Evolutionary conservation across 2,329 filamentous ascomycete genomes (phyloP), one percentile per base, ranked within the genome.

Genomic region (Ophiostoma sp.): DNA sequence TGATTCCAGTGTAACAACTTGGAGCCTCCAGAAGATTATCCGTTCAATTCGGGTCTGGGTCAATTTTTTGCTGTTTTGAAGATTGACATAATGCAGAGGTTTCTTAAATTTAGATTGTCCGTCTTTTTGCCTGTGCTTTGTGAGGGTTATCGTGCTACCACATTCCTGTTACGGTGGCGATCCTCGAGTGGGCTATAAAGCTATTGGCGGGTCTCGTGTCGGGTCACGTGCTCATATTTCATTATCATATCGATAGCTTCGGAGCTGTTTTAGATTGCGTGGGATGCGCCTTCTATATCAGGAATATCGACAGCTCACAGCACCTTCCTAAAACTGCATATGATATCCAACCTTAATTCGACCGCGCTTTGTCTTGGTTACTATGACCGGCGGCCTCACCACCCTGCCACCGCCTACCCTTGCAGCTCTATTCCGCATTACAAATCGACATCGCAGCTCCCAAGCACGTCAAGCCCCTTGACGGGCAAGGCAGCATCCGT

Each of bases 31-130:
- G 70, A 71, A 71, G 70, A 71, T 69, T 69, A 67, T 71, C 70
- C 70, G 70, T 71, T 71, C 70, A 68, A 71, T 71, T 71, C 70
- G 70, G 70, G 70, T 67, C 70, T 71, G 70, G 70, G 60, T 71
- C 70, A 71, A 35, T 39, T 67, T 48, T 35, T 48, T 62, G 60
- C 31, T 60, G 31, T 62, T 67, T 13, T 48, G 33, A 8, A 69
- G 31, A 10, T 13, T 15, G 13, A 41, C 15, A 41, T 13, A 4
- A 15, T 41, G 3, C 15, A 15, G 39, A 41, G 13, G 39, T 3
- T 13, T 13, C 15, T 10, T 41, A 41, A 11, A 41, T 3, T 7
- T 15, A 1, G 7, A 8, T 48, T 48, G 41, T 1, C 13, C 20
- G 13, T 39, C 3, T 48, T 48, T 48, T 48, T 48, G 44, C 44